These are phyloP conservation scores for Ophiostoma pallidulum DNA, from an alignment of 2,329 filamentous ascomycete genomes.

Conservation along the genomic window DNA sequence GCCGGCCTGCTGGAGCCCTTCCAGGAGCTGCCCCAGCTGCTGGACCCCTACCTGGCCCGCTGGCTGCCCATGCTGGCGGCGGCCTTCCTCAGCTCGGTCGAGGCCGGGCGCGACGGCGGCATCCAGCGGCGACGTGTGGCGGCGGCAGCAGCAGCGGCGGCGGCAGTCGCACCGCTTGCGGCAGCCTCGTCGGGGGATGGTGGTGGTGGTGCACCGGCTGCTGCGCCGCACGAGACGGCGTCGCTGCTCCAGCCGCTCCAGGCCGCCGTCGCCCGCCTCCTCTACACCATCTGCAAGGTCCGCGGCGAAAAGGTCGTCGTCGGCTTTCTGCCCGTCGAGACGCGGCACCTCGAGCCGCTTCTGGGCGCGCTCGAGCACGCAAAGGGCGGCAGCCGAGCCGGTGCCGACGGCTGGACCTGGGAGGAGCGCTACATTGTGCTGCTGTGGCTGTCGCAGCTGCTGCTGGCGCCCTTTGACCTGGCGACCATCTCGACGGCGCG, in stretches of 20 bases:
- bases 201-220: no score
- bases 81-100: constrained; percentile 55
- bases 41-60: constrained; percentile 71
- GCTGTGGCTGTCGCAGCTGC: constrained; percentile 75
- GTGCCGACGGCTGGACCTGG: constrained; percentile 52
- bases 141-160: neutral
- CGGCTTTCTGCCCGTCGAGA: constrained; percentile 84
- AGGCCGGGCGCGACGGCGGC: constrained; percentile 18
- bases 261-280: constrained; percentile 63
- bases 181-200: constrained; percentile 20
- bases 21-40: constrained; percentile 87
- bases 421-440: constrained; percentile 81
- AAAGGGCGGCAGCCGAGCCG: constrained; percentile 4
- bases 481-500: constrained; percentile 79
- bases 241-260: constrained; percentile 46
- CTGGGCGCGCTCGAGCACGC: constrained; percentile 63
- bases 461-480: constrained; percentile 84
- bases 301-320: constrained; percentile 88
- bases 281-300: constrained; percentile 92
- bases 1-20: constrained; percentile 64
- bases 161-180: neutral
- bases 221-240: no score
- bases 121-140: neutral
- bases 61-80: constrained; percentile 67
- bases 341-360: constrained; percentile 72